Percentiles rank a stretch among this genome's conserved stretches.
These are phyloP conservation scores for Alternaria burnsii DNA, from an alignment of 2,329 filamentous ascomycete species.

Conservation along the genomic window DNA sequence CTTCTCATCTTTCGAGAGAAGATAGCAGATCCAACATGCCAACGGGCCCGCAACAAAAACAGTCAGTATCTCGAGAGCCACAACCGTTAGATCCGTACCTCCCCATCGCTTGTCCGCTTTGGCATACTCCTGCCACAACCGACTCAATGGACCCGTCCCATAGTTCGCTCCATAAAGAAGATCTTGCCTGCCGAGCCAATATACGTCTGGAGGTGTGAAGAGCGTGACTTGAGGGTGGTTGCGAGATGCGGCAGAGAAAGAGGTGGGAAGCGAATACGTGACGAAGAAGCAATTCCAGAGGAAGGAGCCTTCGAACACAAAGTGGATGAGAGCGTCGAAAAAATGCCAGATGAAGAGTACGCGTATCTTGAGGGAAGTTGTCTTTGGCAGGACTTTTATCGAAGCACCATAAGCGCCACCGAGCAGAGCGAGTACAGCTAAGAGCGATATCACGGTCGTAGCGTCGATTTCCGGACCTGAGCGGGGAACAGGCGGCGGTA, in stretches of 20 bases:
- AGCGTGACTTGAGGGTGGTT: conserved; percentile 47
- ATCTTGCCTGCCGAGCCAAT: conserved; percentile 63
- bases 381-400: conserved; percentile 60
- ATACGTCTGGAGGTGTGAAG: conserved; percentile 57
- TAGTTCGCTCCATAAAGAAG: conserved; percentile 68
- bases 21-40: conserved; percentile 65
- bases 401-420: conserved; percentile 62
- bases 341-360: conserved; percentile 93
- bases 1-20: conserved; percentile 54
- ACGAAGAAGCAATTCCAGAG: conserved; percentile 94
- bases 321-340: conserved; percentile 91
- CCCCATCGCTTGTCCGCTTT: conserved; percentile 70
- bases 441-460: conserved; percentile 64
- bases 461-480: conserved; percentile 56
- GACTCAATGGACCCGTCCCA: conserved; percentile 61
- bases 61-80: conserved; percentile 68
- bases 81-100: conserved; percentile 65
- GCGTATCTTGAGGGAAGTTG: conserved; percentile 67
- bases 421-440: conserved; percentile 63
- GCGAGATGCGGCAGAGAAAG: conserved; percentile 38
- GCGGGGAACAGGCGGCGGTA: conserved; percentile 63
- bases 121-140: conserved; percentile 72
- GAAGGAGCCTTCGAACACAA: conserved; percentile 89
- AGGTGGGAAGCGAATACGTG: conserved; percentile 57
- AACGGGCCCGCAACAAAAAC: conserved; percentile 67